Evolutionary conservation across 331 rosid genomes (phyloP).

Genomic region (Dryas integrifolia): DNA sequence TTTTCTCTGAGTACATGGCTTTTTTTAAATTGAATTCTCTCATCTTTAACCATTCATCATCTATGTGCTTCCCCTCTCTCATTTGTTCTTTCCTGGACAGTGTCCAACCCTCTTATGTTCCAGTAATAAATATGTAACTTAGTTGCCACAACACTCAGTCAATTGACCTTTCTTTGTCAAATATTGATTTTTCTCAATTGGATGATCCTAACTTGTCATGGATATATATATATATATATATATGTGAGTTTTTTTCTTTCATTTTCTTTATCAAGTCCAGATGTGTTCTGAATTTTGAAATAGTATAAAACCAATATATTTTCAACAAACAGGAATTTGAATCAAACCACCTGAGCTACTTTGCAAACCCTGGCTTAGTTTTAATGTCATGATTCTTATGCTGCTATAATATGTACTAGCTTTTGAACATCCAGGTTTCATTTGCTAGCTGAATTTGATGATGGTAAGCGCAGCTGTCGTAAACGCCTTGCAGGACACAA

Average conservation of each 20-base stretch:
- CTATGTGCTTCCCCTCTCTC: too few relatives aligned
- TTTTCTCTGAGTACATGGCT: neutral
- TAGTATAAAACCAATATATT: neutral
- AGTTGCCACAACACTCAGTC: too few relatives aligned
- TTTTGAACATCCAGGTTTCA: constrained; percentile 65
- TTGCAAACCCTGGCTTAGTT: neutral
- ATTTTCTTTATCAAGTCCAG: neutral
- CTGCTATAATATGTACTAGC: constrained; percentile 29
- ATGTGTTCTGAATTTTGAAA: constrained; percentile 6
- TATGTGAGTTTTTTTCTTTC: too few relatives aligned
- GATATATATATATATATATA: too few relatives aligned
- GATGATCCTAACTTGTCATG: too few relatives aligned
- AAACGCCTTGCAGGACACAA: constrained; percentile 97
- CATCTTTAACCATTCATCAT: too few relatives aligned
- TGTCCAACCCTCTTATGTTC: too few relatives aligned
- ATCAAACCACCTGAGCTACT: neutral
- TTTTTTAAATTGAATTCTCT: neutral
- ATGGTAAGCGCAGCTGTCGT: constrained; percentile 94
- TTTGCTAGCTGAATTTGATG: constrained; percentile 87
- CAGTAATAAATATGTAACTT: too few relatives aligned
- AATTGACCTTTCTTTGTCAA: too few relatives aligned
- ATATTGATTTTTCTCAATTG: too few relatives aligned
- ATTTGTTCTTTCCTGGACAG: too few relatives aligned
- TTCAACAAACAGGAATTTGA: neutral
- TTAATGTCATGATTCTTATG: constrained; percentile 21